Evolutionary conservation across 2,329 filamentous ascomycete species (phyloP).

Genomic region (Amylocarpus encephaloides): DNA sequence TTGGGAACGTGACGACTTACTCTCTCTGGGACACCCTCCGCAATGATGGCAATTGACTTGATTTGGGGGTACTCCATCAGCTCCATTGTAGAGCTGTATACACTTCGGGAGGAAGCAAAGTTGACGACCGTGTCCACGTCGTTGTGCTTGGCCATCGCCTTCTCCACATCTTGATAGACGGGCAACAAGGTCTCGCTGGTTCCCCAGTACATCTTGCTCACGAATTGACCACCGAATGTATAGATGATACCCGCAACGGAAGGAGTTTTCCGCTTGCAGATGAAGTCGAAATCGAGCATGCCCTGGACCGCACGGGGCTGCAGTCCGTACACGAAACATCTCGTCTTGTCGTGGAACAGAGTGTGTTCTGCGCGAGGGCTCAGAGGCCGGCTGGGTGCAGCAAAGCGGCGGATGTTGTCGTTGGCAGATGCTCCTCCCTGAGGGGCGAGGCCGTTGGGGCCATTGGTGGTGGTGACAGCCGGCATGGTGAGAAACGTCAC

Average conservation of each 20-base stretch:
- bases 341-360: slow-evolving; percentile 98
- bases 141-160: slow-evolving; percentile 92
- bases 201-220: slow-evolving; percentile 99
- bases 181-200: slow-evolving; percentile 98
- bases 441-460: slow-evolving; percentile 43
- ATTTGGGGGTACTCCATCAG: slow-evolving; percentile 96
- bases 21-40: slow-evolving; percentile 96
- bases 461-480: slow-evolving; percentile 37
- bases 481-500: slow-evolving; percentile 26
- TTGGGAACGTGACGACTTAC: slow-evolving; percentile 47
- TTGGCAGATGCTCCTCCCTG: slow-evolving; percentile 56
- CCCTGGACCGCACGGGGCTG: slow-evolving; percentile 89
- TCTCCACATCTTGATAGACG: slow-evolving; percentile 90
- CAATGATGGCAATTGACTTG: slow-evolving; percentile 98
- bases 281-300: slow-evolving; percentile 99
- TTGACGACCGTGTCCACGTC: slow-evolving; percentile 98
- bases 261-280: slow-evolving; percentile 96
- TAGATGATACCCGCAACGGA: slow-evolving; percentile 99
- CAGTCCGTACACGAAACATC: slow-evolving; percentile 99
- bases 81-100: slow-evolving; percentile 98
- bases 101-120: slow-evolving; percentile 97
- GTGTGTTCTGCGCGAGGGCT: slow-evolving; percentile 83
- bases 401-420: slow-evolving; percentile 98
- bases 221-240: slow-evolving; percentile 99
- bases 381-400: slow-evolving; percentile 83